Evolutionary conservation across 176 grass and related monocot genomes (phyloP), one percentile per base, ranked within the genome.

Genomic region (Saccharum officinarum): DNA sequence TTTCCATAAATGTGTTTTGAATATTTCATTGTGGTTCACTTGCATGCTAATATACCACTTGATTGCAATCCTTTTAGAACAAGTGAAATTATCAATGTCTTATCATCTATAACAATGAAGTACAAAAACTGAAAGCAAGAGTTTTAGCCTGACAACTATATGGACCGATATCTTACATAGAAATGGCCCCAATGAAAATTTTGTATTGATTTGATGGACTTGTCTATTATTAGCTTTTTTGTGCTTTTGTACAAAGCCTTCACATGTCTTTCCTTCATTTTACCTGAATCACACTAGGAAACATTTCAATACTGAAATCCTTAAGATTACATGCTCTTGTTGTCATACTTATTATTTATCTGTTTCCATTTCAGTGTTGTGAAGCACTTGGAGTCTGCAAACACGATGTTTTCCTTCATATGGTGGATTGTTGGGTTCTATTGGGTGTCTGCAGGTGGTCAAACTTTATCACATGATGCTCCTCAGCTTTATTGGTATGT

Each of bases 401-500:
- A 98, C 90, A 98, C 93, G 3, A 98, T 98, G 93, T 92, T 96
- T 89, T 98, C 97, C 16, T 98, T 98, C 85, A 89, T 98, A 92
- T 98, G 97, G 97, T 96, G 97, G 97, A 94, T 98, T 61, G 86
- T 92, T 80, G 97, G 93, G 46, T 96, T 98, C 87, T 98, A 96
- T 63, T 98, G 97, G 97, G 85, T 98, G 36, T 98, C 97, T 83
- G 88, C 84, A 79, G 93, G 97, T 65, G 89, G 97, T 83, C 88
- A 95, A 83, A 52, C 83, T 65, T 82, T 98, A 81, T 84, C 88
- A 20, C 86, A 67, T 47, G 83, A 94, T 67, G 93, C 97, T 64
- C 97, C 97, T 75, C 93, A 95, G 76, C 93, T 98, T 89, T 98
- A 95, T 90, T 98, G 97, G 97, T 98, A 97, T 75, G 10, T 17